Base-by-base conservation (phyloP, 2,329 filamentous ascomycete genomes). In the Diaporthe sp. region DNA sequence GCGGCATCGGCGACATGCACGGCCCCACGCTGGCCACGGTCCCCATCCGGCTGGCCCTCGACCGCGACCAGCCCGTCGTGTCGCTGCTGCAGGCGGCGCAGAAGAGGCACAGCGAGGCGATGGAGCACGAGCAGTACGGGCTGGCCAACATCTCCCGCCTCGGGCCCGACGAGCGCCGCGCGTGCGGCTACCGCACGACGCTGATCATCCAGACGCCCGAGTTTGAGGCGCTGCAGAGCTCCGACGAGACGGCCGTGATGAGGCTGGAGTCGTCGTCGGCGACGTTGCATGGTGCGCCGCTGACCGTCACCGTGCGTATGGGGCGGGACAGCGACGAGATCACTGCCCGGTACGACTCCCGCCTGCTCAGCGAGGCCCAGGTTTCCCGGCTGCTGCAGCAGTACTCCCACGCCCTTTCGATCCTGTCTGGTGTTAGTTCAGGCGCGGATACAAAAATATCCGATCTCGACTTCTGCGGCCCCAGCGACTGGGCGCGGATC, bases 11-110 rank as follows among this genome's bases (percentile, higher is more conserved):
- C n/a, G 28, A 25, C 28, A 42, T 65, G 59, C n/a, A 34, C n/a
- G 59, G 59, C 37, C 59, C 59, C 28, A 65, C 59, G 28, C 28
- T 37, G 2, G 59, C 59, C 13, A 65, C 59, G n/a, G 42, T 65
- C 12, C 59, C 59, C 4, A 42, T 65, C 59, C 59, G 59, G 59
- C 46, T 51, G 46, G 46, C 46, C 22, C 2, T 51, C 7, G 46
- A 51, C 46, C 46, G 46, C 0, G 46, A 51, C 46, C 46, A 51
- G 17, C 46, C 13, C 22, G 46, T 51, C 46, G 46, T 51, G 46
- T 51, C 46, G 46, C 22, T 51, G 46, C 46, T 51, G 46, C 46
- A 51, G 46, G 46, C 46, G 46, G 46, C 46, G 46, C 46, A 51
- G 46, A 51, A 51, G 46, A 51, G 46, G 46, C 46, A 51, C 46